phyloP scores from a whole-genome alignment of 1,139 yeast species.

The Taiozyma sp. region DNA sequence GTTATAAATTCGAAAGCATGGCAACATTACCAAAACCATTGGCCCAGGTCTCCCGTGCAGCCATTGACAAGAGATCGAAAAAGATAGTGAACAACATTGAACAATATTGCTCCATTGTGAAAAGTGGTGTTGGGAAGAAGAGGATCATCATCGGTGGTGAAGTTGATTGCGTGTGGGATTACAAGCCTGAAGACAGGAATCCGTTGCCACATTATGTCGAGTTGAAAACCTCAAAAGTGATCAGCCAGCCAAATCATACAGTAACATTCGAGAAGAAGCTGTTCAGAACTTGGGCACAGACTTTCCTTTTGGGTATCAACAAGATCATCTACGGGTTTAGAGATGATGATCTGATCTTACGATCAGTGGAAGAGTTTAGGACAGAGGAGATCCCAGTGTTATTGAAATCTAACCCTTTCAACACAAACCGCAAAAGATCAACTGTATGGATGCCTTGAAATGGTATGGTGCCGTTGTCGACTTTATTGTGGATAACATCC shows the following conservation, averaged over 20 bases:
- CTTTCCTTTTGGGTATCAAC: constrained; percentile 79
- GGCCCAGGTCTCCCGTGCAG: constrained; percentile 56
- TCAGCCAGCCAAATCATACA: constrained; percentile 48
- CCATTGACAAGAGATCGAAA: constrained; percentile 59
- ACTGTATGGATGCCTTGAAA: constrained; percentile 71
- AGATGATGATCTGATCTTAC: constrained; percentile 59
- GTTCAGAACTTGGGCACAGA: constrained; percentile 87
- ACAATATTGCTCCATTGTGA: constrained; percentile 72
- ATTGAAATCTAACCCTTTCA: constrained; percentile 28
- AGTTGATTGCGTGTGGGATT: constrained; percentile 86
- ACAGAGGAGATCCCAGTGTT: constrained; percentile 74
- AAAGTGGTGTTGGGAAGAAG: constrained; percentile 75
- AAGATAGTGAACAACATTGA: constrained; percentile 61
- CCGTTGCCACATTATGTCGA: constrained; percentile 77
- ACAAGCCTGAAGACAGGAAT: constrained; percentile 34
- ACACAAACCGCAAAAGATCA: constrained; percentile 41
- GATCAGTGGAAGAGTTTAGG: constrained; percentile 64
- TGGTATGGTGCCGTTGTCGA: constrained; percentile 83
- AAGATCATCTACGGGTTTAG: constrained; percentile 81
- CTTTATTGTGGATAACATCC: constrained; percentile 60
- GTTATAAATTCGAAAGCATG: constrained; percentile 79
- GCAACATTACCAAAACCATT: constrained; percentile 77
- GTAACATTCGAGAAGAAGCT: constrained; percentile 66
- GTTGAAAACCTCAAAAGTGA: constrained; percentile 62
- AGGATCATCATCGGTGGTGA: constrained; percentile 79